Base-by-base conservation (phyloP, 129 eudicot genomes). In the Tagetes erecta region DNA sequence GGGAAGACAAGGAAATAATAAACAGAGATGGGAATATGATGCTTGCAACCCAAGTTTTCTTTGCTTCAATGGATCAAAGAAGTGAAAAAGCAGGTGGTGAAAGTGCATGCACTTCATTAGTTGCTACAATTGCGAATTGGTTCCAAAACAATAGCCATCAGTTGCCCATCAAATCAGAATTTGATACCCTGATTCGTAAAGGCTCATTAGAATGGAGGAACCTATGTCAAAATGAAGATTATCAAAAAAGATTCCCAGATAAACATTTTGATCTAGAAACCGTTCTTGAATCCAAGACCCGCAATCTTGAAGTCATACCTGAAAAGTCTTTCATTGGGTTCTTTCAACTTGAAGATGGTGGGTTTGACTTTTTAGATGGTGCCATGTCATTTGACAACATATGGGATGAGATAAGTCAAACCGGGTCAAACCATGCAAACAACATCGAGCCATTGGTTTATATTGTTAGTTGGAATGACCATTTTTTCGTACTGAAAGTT, bases 391-490 rank as follows among this genome's bases (percentile, higher is more conserved):
- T 87, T 38, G 89, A 87, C 65, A 68, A 37, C 78, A 78, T 87
- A 49, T 87, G 89, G 92, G 89, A 82, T 35, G 92, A 84, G 73
- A 84, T 87, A 1, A 68, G 82, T 58, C 79, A 52, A 72, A 68
- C 56, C n/a, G 73, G 64, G 8, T 47, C 77, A 7, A 81, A 84
- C 42, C 9, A 35, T 33, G n/a, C 39, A 8, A 57, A 37, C 33
- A 31, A 58, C 47, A 36, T 64, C 8, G 82, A 87, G 41, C 79
- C 89, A 20, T 14, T 73, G 83, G 79, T 85, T n/a, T 87, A 80
- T 69, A 74, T 87, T 45, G 87, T 85, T 40, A 85, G 92, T 68
- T 87, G 92, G 92, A 87, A 87, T 27, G 91, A 87, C 64, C 91
- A 87, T 52, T 87, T 87, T 58, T 87, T 87, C 66, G 7, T 81